Base-by-base conservation (phyloP, 345 rosid genomes). In the Sapria himalayana region DNA sequence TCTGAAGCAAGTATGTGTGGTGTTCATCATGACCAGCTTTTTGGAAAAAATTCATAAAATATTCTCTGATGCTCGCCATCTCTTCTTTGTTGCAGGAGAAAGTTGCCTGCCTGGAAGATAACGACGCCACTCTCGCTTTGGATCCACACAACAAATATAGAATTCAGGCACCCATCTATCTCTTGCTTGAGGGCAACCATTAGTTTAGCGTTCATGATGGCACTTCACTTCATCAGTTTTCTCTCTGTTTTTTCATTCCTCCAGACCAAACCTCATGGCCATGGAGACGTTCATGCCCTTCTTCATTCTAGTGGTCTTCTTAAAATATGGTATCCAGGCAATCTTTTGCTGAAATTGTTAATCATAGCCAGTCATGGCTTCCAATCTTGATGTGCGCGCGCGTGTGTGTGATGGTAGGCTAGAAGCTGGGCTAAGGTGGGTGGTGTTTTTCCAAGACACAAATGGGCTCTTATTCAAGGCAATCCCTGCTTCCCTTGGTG, bases 381-480 rank as follows among this genome's bases (percentile, higher is more conserved):
- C n/a, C n/a, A n/a, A n/a, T n/a, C n/a, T n/a, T n/a, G n/a, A n/a
- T n/a, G n/a, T n/a, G n/a, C n/a, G n/a, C n/a, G n/a, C n/a, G n/a
- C n/a, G n/a, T n/a, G n/a, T n/a, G n/a, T n/a, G n/a, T n/a, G n/a
- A n/a, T n/a, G 50, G 35, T 64, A 89, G 98, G 98, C 69, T 32
- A 32, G 70, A 61, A 50, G 63, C 74, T 56, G 94, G 91, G 49
- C 33, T 62, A 47, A 78, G 65, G 49, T 89, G 98, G 98, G 81
- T 82, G 50, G 55, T 82, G 48, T 89, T 89, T 71, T 78, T 89
- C 76, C 98, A 89, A 65, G 94, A 89, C 45, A 89, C 94, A 43
- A 89, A 82, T 67, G 98, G 94, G 59, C 94, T 89, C 51, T 70
- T 89, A 19, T 89, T 89, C 62, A 89, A 89, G 85, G 98, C 81